Percentiles rank a stretch among this genome's conserved stretches.
phyloP scores from a whole-genome alignment of 257 asterid genomes.

The Solanum phureja region DNA sequence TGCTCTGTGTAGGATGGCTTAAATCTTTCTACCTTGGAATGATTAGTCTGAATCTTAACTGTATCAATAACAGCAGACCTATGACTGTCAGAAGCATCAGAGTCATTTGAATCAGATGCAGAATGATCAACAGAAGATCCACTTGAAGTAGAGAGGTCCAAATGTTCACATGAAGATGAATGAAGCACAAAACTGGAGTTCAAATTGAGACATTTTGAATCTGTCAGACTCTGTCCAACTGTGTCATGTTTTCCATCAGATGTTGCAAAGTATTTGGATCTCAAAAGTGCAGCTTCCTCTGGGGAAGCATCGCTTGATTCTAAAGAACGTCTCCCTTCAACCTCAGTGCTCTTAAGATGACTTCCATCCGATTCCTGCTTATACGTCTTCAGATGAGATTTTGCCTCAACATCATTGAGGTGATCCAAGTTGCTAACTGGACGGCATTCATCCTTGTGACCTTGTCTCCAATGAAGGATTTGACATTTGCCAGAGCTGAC shows the following conservation, averaged over 20 bases:
- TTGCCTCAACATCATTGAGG: slow-evolving; percentile 12
- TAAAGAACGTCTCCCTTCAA: slow-evolving; percentile 15
- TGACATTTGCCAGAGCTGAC: slow-evolving; percentile 79
- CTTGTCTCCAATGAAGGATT: slow-evolving; percentile 74
- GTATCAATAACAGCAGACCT: not conserved
- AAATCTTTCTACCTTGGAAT: slow-evolving; percentile 3
- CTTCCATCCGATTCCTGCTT: slow-evolving; percentile 21
- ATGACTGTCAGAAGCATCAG: slow-evolving; percentile 10
- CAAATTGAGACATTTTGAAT: not conserved
- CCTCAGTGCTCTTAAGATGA: slow-evolving; percentile 11
- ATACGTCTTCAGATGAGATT: slow-evolving; percentile 13
- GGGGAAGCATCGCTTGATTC: slow-evolving; percentile 19
- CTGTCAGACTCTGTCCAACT: slow-evolving; percentile 8
- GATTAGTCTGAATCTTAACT: not conserved
- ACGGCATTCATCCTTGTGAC: slow-evolving; percentile 76
- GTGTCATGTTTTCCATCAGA: slow-evolving; percentile 6
- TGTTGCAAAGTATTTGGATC: slow-evolving; percentile 10
- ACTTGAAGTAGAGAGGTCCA: slow-evolving; percentile 12
- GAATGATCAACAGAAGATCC: slow-evolving; percentile 18
- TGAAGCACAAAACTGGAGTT: slow-evolving; percentile 4
- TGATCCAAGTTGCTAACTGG: slow-evolving; percentile 22
- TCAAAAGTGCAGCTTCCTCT: slow-evolving; percentile 8
- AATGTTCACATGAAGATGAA: slow-evolving; percentile 15
- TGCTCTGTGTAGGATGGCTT: slow-evolving; percentile 19
- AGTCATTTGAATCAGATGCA: slow-evolving; percentile 11